phyloP scores from a whole-genome alignment of 176 grass and related monocot species.

The Avena insularis region DNA sequence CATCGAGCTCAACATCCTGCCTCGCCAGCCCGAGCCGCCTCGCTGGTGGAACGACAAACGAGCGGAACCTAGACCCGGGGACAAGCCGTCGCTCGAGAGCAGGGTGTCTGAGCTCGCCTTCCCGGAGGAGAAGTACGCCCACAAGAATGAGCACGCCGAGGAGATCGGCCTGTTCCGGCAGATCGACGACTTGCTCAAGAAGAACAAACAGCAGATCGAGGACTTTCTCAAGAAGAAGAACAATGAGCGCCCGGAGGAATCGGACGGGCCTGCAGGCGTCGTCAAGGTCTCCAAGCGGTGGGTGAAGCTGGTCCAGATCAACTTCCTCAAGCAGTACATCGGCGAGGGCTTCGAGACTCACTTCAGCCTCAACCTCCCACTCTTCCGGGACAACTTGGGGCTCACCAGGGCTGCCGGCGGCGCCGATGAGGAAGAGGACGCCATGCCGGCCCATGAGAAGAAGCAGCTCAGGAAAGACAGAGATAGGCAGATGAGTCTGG shows the following conservation, averaged over 20 bases:
- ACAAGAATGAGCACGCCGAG: neutral
- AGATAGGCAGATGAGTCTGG: neutral
- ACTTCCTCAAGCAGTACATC: constrained; percentile 6
- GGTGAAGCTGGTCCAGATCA: neutral
- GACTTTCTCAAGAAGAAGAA: neutral
- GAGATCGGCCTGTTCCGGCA: neutral
- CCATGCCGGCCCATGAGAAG: neutral
- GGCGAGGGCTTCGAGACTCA: neutral
- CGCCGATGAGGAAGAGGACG: neutral
- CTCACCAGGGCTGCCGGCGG: neutral
- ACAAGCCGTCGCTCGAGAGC: neutral
- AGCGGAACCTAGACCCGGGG: neutral
- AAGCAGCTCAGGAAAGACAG: constrained; percentile 1
- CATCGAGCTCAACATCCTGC: constrained; percentile 4
- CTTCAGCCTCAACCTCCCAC: neutral
- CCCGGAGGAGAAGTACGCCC: neutral
- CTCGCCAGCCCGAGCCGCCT: neutral
- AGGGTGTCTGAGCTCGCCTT: neutral
- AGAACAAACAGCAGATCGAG: neutral
- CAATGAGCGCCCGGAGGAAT: neutral
- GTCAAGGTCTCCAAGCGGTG: constrained; percentile 9
- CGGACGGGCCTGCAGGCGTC: neutral
- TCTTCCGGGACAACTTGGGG: neutral
- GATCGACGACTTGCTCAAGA: constrained; percentile 9
- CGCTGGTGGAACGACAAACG: neutral